Evolutionary conservation across 345 rosid genomes (phyloP).

Genomic region (Bruguiera gymnorhiza): DNA sequence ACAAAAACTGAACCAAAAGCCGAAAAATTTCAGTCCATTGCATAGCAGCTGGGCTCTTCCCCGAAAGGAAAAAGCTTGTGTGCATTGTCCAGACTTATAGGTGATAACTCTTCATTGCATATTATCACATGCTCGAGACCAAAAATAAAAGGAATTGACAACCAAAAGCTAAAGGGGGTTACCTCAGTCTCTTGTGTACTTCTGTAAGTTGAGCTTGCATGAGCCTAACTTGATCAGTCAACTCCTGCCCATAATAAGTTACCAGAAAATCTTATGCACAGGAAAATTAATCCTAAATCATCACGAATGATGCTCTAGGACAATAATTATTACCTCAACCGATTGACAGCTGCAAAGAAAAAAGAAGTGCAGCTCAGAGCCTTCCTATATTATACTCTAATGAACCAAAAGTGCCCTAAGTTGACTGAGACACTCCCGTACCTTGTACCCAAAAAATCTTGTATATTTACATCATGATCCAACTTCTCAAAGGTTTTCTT

Average conservation of each 20-base stretch:
- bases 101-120: neutral
- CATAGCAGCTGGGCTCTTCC: too few relatives aligned
- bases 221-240: slow-evolving; percentile 57
- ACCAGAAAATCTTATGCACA: slow-evolving; percentile 16
- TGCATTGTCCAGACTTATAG: neutral
- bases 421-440: slow-evolving; percentile 20
- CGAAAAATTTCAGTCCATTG: too few relatives aligned
- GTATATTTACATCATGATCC: slow-evolving; percentile 86
- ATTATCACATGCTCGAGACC: slow-evolving; percentile 4
- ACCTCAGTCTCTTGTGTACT: slow-evolving; percentile 77
- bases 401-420: neutral
- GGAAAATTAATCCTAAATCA: slow-evolving; percentile 1
- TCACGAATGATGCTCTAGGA: neutral
- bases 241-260: slow-evolving; percentile 46
- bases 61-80: too few relatives aligned
- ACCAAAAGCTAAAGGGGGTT: slow-evolving; percentile 22
- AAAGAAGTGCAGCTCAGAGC: slow-evolving; percentile 25
- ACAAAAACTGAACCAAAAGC: too few relatives aligned
- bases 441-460: slow-evolving; percentile 78
- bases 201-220: slow-evolving; percentile 61
- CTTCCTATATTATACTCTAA: slow-evolving; percentile 6
- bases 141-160: slow-evolving; percentile 11
- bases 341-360: slow-evolving; percentile 58
- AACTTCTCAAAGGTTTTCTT: slow-evolving; percentile 89
- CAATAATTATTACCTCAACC: slow-evolving; percentile 52